Conservation (phyloP, 2,329 filamentous ascomycete species). For the Fusarium staphyleae region DNA sequence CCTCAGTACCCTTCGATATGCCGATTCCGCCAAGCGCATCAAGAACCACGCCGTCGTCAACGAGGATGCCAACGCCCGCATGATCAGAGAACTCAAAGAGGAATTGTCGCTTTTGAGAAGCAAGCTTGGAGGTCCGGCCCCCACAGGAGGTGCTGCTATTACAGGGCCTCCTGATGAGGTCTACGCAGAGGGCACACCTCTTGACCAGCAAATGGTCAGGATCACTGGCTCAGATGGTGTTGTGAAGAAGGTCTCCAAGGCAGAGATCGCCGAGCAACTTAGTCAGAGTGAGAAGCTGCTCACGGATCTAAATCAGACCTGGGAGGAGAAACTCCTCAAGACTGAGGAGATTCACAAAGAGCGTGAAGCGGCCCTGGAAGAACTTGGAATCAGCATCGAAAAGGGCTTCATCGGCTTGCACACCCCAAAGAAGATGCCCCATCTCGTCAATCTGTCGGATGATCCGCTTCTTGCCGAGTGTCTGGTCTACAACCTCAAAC, state of each 20-base stretch:
- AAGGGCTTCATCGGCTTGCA: slow-evolving; percentile 96
- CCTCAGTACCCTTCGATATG: slow-evolving; percentile 91
- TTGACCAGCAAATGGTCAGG: slow-evolving; percentile 96
- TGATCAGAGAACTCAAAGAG: slow-evolving; percentile 98
- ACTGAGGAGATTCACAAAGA: slow-evolving; percentile 98
- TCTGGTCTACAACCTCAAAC: slow-evolving; percentile 97
- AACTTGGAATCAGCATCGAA: slow-evolving; percentile 97
- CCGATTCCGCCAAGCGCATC: slow-evolving; percentile 97
- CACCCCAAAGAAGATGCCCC: slow-evolving; percentile 98
- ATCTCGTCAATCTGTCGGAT: slow-evolving; percentile 97
- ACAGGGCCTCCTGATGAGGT: slow-evolving; percentile 73
- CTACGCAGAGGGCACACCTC: slow-evolving; percentile 90
- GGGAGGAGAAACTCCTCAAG: slow-evolving; percentile 95
- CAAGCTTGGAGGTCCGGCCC: slow-evolving; percentile 71
- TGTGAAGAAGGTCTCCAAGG: slow-evolving; percentile 95
- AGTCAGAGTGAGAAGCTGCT: slow-evolving; percentile 97
- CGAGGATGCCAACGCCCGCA: slow-evolving; percentile 97
- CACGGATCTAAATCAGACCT: slow-evolving; percentile 95
- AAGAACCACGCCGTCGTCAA: slow-evolving; percentile 99
- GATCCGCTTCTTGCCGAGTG: slow-evolving; percentile 94
- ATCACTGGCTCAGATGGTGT: slow-evolving; percentile 86
- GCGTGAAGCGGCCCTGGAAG: slow-evolving; percentile 91
- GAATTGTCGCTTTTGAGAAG: slow-evolving; percentile 85
- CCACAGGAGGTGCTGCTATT: slow-evolving; percentile 55
- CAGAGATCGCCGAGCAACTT: slow-evolving; percentile 95